A percentile compares a stretch with the other conserved stretches of the same genome.
These are phyloP conservation scores for Yamadazyma dushanensis DNA, from an alignment of 1,139 yeast genomes.

Conservation along the genomic window DNA sequence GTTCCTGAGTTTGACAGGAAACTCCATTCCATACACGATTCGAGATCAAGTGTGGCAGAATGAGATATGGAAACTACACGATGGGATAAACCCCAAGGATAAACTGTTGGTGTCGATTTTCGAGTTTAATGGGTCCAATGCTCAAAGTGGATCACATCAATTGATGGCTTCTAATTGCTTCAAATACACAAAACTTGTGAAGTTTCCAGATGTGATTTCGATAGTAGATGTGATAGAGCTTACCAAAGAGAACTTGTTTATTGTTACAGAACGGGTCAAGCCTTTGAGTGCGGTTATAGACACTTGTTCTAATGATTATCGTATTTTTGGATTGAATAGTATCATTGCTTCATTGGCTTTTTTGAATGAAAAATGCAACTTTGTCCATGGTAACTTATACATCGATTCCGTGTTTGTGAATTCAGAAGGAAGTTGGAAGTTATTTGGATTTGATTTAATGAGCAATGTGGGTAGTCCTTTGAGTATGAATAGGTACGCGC, in stretches of 20 bases:
- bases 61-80: conserved; percentile 47
- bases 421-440: conserved; percentile 74
- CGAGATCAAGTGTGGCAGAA: conserved; percentile 41
- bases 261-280: conserved; percentile 75
- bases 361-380: conserved; percentile 61
- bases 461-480: conserved; percentile 51
- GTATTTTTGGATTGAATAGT: conserved; percentile 60
- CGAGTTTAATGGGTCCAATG: conserved; percentile 44
- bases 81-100: conserved; percentile 47
- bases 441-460: conserved; percentile 80
- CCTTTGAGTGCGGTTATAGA: conserved; percentile 50
- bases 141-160: conserved; percentile 5
- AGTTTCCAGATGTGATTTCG: conserved; percentile 75
- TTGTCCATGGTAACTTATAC: conserved; percentile 66
- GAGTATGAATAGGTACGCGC: conserved; percentile 9
- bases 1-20: conserved; percentile 52
- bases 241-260: conserved; percentile 57
- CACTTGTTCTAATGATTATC: conserved; percentile 32
- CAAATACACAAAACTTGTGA: conserved; percentile 63
- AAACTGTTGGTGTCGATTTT: conserved; percentile 55
- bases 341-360: conserved; percentile 58
- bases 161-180: conserved; percentile 57
- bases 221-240: conserved; percentile 67
- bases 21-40: conserved; percentile 57
- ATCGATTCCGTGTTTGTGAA: conserved; percentile 61